These are phyloP conservation scores for Tripterygium wilfordii DNA, from an alignment of 177 flowering plant species.

Conservation along the genomic window DNA sequence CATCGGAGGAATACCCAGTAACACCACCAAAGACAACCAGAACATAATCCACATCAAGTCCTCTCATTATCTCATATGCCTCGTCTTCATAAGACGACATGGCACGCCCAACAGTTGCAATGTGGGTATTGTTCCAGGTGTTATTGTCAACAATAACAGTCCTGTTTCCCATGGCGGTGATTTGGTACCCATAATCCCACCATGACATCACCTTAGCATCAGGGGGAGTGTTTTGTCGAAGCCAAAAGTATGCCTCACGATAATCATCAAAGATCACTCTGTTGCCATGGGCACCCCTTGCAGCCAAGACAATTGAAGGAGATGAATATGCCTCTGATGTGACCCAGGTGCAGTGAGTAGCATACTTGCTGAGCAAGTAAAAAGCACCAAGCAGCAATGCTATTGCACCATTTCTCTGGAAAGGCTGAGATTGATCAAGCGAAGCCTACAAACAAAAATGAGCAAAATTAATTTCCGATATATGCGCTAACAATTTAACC, in stretches of 20 bases:
- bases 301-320: slow-evolving; percentile 97
- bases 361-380: slow-evolving; percentile 87
- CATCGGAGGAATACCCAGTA: slow-evolving; percentile 98
- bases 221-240: slow-evolving; percentile 90
- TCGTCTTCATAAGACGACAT: slow-evolving; percentile 99
- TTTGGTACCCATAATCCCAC: slow-evolving; percentile 99
- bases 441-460: slow-evolving; percentile 69
- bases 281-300: slow-evolving; percentile 93
- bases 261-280: slow-evolving; percentile 96
- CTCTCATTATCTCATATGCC: slow-evolving; percentile 93
- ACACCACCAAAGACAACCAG: slow-evolving; percentile 99
- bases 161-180: slow-evolving; percentile 99
- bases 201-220: slow-evolving; percentile 99
- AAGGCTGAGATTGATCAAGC: slow-evolving; percentile 79
- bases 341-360: slow-evolving; percentile 94
- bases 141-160: slow-evolving; percentile 97
- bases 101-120: slow-evolving; percentile 99
- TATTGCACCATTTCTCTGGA: slow-evolving; percentile 76
- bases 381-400: slow-evolving; percentile 88
- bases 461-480: too few species aligned
- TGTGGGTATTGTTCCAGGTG: slow-evolving; percentile 98
- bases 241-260: slow-evolving; percentile 98
- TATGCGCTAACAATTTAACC: too few species aligned
- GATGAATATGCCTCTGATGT: slow-evolving; percentile 99
- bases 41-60: slow-evolving; percentile 94